A percentile compares a stretch with the other conserved stretches of the same genome.
phyloP scores from a whole-genome alignment of 805 yeast species.

The Debaryomyces hansenii region DNA sequence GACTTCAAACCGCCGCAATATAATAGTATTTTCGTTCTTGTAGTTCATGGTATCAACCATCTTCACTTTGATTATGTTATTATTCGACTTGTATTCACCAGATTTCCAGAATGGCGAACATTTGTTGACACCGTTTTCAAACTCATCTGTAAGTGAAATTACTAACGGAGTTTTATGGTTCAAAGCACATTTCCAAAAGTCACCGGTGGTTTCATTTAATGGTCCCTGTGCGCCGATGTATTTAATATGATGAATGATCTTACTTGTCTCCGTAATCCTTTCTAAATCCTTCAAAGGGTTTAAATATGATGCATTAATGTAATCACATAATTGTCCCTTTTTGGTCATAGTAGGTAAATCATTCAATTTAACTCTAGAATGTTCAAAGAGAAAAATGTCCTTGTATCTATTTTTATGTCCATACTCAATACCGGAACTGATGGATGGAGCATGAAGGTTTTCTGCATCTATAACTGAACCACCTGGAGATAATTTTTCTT shows the following conservation, averaged over 20 bases:
- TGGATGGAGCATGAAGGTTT: conserved; percentile 32
- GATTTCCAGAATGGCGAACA: conserved; percentile 77
- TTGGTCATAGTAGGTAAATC: conserved; percentile 9
- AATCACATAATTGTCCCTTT: conserved; percentile 41
- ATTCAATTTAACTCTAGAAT: conserved; percentile 69
- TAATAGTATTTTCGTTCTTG: conserved; percentile 10
- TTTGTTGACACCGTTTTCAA: conserved; percentile 76
- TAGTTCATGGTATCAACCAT: conserved; percentile 16
- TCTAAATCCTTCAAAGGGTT: conserved; percentile 15
- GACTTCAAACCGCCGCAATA: conserved; percentile 48
- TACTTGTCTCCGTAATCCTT: conserved; percentile 9
- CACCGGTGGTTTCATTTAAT: conserved; percentile 64
- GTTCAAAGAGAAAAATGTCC: conserved; percentile 86
- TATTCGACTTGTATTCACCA: conserved; percentile 46
- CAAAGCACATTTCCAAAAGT: conserved; percentile 79
- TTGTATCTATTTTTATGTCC: conserved; percentile 84
- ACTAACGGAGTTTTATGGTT: conserved; percentile 66
- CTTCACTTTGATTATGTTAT: conserved; percentile 21
- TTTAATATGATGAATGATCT: conserved; percentile 12
- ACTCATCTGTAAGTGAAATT: conserved; percentile 71
- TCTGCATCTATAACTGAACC: conserved; percentile 10
- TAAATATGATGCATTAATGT: conserved; percentile 85
- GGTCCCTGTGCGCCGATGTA: conserved; percentile 93
- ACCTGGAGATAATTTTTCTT: conserved; percentile 3
- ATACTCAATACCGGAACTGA: conserved; percentile 76